Conservation (phyloP, 257 asterid genomes). For the Nemophila menziesii region DNA sequence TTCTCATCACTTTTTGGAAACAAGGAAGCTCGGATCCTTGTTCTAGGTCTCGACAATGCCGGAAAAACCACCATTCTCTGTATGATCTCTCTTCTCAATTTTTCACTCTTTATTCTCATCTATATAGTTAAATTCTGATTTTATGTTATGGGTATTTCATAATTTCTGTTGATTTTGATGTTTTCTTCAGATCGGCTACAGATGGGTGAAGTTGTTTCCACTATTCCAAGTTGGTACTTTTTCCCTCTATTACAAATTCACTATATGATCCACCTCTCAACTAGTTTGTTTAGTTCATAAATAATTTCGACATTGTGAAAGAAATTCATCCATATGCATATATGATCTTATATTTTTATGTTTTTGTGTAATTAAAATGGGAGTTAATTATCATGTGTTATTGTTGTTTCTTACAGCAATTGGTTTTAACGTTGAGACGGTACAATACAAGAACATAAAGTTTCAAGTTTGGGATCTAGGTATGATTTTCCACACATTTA, state of each 20-base stretch:
- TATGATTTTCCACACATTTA: slow-evolving; percentile 12
- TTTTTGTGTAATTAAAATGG: neutral
- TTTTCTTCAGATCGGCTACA: slow-evolving; percentile 73
- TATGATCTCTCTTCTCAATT: slow-evolving; percentile 13
- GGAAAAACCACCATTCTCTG: slow-evolving; percentile 96
- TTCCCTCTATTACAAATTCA: too few species aligned
- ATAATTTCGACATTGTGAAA: too few species aligned
- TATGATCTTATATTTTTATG: neutral
- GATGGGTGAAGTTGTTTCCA: slow-evolving; percentile 98
- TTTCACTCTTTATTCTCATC: neutral
- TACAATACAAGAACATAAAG: slow-evolving; percentile 79
- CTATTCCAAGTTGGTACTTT: too few species aligned
- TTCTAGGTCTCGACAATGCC: slow-evolving; percentile 94
- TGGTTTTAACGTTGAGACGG: slow-evolving; percentile 93
- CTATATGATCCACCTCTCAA: too few species aligned
- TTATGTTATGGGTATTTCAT: neutral
- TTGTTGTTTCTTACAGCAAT: slow-evolving; percentile 45
- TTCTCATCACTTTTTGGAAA: slow-evolving; percentile 80
- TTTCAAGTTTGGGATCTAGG: slow-evolving; percentile 98
- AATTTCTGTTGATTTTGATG: slow-evolving; percentile 4
- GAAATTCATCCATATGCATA: too few species aligned
- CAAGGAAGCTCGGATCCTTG: slow-evolving; percentile 96
- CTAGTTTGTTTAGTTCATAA: too few species aligned
- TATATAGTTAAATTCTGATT: neutral
- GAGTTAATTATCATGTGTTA: slow-evolving; percentile 8